phyloP scores from a whole-genome alignment of 2,329 filamentous ascomycete genomes.

The Exophiala mesophila region DNA sequence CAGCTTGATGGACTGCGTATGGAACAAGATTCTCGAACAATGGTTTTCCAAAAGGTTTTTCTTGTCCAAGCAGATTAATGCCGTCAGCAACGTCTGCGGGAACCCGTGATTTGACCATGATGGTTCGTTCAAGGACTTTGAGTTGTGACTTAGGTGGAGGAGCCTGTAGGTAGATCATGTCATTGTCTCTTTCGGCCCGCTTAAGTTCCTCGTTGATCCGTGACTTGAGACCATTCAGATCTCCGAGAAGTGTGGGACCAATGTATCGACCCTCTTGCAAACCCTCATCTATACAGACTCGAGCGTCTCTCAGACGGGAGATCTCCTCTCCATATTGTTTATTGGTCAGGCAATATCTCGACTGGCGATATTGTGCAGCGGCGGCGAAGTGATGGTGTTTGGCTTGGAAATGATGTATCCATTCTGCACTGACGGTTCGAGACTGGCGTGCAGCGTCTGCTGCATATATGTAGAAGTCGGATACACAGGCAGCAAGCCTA shows the following conservation, averaged over 20 bases:
- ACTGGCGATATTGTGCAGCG: slow-evolving; percentile 86
- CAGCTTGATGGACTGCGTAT: slow-evolving; percentile 90
- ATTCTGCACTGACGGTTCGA: slow-evolving; percentile 82
- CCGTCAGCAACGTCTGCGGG: slow-evolving; percentile 80
- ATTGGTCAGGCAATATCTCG: slow-evolving; percentile 88
- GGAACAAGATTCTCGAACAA: slow-evolving; percentile 89
- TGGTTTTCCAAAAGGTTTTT: slow-evolving; percentile 73
- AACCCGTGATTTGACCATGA: slow-evolving; percentile 75
- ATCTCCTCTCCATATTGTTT: slow-evolving; percentile 93
- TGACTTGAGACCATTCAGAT: slow-evolving; percentile 76
- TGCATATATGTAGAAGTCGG: slow-evolving; percentile 80
- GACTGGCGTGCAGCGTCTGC: slow-evolving; percentile 84
- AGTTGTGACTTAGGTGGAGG: slow-evolving; percentile 87
- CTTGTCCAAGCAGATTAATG: slow-evolving; percentile 72
- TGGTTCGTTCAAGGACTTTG: slow-evolving; percentile 76
- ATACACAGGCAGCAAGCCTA: slow-evolving; percentile 83
- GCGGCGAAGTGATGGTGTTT: slow-evolving; percentile 97
- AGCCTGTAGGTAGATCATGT: slow-evolving; percentile 81
- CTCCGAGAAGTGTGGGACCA: slow-evolving; percentile 73
- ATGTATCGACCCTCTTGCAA: slow-evolving; percentile 79
- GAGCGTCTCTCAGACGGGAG: slow-evolving; percentile 74
- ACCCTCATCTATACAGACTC: slow-evolving; percentile 77
- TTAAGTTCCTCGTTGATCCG: slow-evolving; percentile 83
- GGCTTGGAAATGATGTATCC: slow-evolving; percentile 96
- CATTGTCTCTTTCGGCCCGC: slow-evolving; percentile 87